These are phyloP conservation scores for Oehlia diaphana DNA, from an alignment of 192 early-diverging fungal genomes.

Conservation along the genomic window DNA sequence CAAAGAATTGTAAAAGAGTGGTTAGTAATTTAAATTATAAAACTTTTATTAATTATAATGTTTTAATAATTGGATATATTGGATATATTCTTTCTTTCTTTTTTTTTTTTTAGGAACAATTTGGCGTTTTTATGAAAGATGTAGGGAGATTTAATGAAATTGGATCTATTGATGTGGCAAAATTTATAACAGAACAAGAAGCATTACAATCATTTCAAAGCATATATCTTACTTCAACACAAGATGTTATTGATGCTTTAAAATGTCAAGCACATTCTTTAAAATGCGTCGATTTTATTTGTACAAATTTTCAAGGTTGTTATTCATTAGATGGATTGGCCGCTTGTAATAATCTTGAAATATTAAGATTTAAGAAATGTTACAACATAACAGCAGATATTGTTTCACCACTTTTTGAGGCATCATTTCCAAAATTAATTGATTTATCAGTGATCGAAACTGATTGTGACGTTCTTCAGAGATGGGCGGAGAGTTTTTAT, in stretches of 20 bases:
- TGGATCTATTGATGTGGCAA: background rate
- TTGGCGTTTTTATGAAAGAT: background rate
- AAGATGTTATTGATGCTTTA: background rate
- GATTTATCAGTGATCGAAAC: background rate
- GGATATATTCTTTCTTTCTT: too few relatives aligned
- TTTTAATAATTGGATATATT: too few relatives aligned
- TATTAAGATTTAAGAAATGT: constrained; percentile 2
- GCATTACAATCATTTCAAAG: background rate
- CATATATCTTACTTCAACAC: background rate
- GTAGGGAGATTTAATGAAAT: background rate
- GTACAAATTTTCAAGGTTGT: background rate
- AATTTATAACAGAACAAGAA: background rate
- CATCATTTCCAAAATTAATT: background rate
- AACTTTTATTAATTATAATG: too few relatives aligned
- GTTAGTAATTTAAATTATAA: background rate
- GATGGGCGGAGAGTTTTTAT: background rate
- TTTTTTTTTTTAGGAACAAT: constrained; percentile 3
- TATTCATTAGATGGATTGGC: background rate
- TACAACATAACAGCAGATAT: background rate
- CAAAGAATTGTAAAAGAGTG: background rate
- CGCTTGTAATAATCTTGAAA: background rate
- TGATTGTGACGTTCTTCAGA: background rate
- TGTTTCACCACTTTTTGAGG: background rate
- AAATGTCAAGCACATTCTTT: background rate
- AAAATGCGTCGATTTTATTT: background rate